Evolutionary conservation across 176 grass and related monocot species (phyloP).

Genomic region (Tuctoria greenei): DNA sequence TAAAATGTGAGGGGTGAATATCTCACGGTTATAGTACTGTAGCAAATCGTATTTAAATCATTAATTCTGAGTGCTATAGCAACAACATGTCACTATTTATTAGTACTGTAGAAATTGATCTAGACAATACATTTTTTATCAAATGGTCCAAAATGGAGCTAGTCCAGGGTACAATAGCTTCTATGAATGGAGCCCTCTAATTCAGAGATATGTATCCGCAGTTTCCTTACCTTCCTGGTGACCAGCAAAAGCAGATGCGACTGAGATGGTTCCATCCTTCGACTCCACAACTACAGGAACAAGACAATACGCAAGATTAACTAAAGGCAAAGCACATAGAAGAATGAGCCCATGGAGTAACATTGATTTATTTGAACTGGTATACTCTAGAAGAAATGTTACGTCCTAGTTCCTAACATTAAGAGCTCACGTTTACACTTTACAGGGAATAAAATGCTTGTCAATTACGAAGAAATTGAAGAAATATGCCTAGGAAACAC

Average conservation of each 20-base stretch:
- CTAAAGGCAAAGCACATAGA: not conserved
- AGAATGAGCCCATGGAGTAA: not conserved
- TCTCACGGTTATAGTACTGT: too few species aligned
- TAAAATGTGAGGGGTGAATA: too few species aligned
- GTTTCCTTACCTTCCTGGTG: conserved; percentile 65
- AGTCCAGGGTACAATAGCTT: too few species aligned
- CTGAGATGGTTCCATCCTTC: conserved; percentile 76
- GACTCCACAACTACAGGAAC: conserved; percentile 64
- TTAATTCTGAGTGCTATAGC: too few species aligned
- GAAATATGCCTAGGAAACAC: not conserved
- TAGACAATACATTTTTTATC: too few species aligned
- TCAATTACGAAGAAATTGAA: not conserved
- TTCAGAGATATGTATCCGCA: too few species aligned
- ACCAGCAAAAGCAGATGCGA: conserved; percentile 83
- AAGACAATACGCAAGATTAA: not conserved
- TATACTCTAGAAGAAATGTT: not conserved
- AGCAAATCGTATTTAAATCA: too few species aligned
- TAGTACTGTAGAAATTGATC: too few species aligned
- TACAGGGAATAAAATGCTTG: not conserved
- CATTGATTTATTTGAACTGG: not conserved
- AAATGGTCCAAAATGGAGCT: too few species aligned
- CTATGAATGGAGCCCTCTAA: too few species aligned
- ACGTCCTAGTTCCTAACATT: not conserved
- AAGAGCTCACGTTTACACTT: not conserved
- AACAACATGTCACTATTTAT: too few species aligned